Conservation (phyloP, 208 protist species). For the Crithidia brevicula region DNA sequence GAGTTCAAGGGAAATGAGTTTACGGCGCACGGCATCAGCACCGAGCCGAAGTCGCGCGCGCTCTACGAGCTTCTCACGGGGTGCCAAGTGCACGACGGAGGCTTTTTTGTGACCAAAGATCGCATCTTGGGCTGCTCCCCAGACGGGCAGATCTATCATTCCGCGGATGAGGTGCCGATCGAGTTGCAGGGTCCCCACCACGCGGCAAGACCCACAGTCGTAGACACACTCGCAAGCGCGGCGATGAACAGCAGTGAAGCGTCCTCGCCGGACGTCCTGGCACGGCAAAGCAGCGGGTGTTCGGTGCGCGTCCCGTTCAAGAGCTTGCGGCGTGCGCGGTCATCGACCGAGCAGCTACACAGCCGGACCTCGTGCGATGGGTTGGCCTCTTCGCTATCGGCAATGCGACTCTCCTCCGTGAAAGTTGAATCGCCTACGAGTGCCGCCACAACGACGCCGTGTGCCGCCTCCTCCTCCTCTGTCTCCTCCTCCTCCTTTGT, state of each 20-base stretch:
- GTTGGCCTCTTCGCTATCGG: neutral
- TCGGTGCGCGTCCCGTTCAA: slow-evolving; percentile 59
- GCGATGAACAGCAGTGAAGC: neutral
- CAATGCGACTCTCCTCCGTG: neutral
- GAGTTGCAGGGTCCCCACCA: neutral
- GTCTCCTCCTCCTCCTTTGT: neutral
- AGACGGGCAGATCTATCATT: slow-evolving; percentile 70
- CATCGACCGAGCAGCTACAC: neutral
- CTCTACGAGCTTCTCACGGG: slow-evolving; percentile 89
- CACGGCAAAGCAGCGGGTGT: slow-evolving; percentile 2
- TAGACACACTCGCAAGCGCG: neutral
- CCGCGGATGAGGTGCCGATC: slow-evolving; percentile 12
- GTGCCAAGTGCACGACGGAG: slow-evolving; percentile 66
- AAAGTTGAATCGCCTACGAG: neutral
- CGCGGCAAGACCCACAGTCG: neutral
- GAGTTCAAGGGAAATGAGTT: slow-evolving; percentile 84
- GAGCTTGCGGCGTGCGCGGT: slow-evolving; percentile 26
- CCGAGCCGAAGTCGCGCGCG: slow-evolving; percentile 76
- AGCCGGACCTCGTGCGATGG: neutral
- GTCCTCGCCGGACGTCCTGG: neutral
- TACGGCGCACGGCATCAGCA: slow-evolving; percentile 82
- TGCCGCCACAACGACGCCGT: neutral
- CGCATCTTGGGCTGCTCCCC: slow-evolving; percentile 82
- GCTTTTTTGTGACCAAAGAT: slow-evolving; percentile 76
- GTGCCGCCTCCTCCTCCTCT: neutral